Percentiles rank a stretch among this genome's conserved stretches.
Evolutionary conservation across 306 rosid species (phyloP).

Genomic region (Oemleria cerasiformis): DNA sequence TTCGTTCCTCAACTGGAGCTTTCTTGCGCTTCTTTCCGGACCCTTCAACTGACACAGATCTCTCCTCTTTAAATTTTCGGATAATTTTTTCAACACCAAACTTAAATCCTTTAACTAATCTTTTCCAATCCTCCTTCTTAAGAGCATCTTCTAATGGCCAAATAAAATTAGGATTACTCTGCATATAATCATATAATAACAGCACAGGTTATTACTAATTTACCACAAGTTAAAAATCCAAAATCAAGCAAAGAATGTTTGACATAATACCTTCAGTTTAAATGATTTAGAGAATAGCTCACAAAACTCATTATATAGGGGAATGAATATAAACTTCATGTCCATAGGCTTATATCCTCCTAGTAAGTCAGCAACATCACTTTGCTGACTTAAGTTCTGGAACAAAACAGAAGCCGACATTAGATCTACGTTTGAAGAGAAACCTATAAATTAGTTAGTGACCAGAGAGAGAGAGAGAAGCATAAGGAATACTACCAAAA

Average conservation of each 20-base stretch:
- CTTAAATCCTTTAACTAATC: conserved; percentile 42
- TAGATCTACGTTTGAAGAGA: conserved; percentile 1
- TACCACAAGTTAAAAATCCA: conserved; percentile 8
- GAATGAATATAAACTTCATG: conserved; percentile 46
- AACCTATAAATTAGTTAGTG: neutral
- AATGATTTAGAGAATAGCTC: conserved; percentile 51
- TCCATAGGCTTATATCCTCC: conserved; percentile 91
- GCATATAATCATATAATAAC: conserved; percentile 30
- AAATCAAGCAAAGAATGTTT: conserved; percentile 9
- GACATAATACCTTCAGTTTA: conserved; percentile 44
- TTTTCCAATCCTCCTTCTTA: conserved; percentile 51
- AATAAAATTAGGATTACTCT: conserved; percentile 44
- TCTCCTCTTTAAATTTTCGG: conserved; percentile 29
- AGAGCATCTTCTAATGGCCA: conserved; percentile 32
- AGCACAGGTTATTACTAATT: neutral
- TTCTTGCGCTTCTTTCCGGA: conserved; percentile 63
- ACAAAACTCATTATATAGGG: conserved; percentile 61
- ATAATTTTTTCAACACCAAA: conserved; percentile 29
- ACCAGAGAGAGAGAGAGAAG: conserved; percentile 17
- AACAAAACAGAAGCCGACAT: conserved; percentile 18
- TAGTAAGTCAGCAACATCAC: conserved; percentile 79
- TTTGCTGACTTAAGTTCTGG: conserved; percentile 96
- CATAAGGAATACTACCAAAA: conserved; percentile 56
- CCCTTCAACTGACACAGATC: conserved; percentile 12
- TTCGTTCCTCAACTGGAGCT: conserved; percentile 45